These are phyloP conservation scores for Pseudoneurospora amorphoporcata DNA, from an alignment of 495 filamentous ascomycete genomes.

Conservation along the genomic window DNA sequence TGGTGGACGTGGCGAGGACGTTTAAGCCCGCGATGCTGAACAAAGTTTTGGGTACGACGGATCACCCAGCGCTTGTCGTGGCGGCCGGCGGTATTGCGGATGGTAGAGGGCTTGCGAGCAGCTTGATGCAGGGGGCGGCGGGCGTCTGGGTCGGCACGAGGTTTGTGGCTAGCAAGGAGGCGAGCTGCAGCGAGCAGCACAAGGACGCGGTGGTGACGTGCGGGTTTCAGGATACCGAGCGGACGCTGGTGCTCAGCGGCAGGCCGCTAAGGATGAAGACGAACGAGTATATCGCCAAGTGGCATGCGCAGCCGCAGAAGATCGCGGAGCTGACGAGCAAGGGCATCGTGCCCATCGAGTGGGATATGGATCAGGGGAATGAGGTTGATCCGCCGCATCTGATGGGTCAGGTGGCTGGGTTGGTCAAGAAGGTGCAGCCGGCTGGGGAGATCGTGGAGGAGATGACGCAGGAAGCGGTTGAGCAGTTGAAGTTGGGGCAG, in stretches of 20 bases:
- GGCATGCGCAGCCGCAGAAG: conserved; percentile 64
- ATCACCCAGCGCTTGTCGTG: conserved; percentile 52
- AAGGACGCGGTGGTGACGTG: conserved; percentile 73
- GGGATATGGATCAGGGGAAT: conserved; percentile 64
- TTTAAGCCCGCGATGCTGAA: conserved; percentile 45
- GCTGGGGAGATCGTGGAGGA: conserved; percentile 72
- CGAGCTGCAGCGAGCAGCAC: conserved; percentile 64
- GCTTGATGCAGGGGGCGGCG: conserved; percentile 61
- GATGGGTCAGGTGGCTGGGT: conserved; percentile 88
- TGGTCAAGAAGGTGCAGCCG: conserved; percentile 63
- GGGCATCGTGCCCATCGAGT: conserved; percentile 67
- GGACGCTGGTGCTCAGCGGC: conserved; percentile 70
- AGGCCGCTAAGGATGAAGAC: conserved; percentile 68
- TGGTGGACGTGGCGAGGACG: conserved; percentile 58
- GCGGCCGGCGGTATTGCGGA: conserved; percentile 68
- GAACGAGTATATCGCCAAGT: conserved; percentile 71
- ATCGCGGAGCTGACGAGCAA: conserved; percentile 59
- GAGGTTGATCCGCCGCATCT: conserved; percentile 76
- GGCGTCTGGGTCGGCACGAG: conserved; percentile 81
- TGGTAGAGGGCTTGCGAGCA: conserved; percentile 58
- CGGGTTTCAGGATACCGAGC: conserved; percentile 59
- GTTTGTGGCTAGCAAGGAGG: conserved; percentile 71
- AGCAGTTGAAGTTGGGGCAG: conserved; percentile 49
- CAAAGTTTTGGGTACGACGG: conserved; percentile 9
- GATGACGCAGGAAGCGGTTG: conserved; percentile 74